These are phyloP conservation scores for maize (Zea mays) DNA, from an alignment of 176 grass and related monocot genomes.

Conservation along the genomic window Zm-B73-REFERENCE-NAM-5.0 NC_050097.1:161539501-161540000, in stretches of 20 bases:
- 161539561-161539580: background rate
- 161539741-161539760: constrained; percentile 58
- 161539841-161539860: too few species aligned
- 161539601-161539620: constrained; percentile 55
- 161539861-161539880: too few species aligned
- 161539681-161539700: constrained; percentile 59
- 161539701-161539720: constrained; percentile 58
- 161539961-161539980: too few species aligned
- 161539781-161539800: constrained; percentile 59
- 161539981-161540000: too few species aligned
- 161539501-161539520: too few species aligned
- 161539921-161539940: too few species aligned
- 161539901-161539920: too few species aligned
- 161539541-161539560: too few species aligned
- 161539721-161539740: constrained; percentile 69
- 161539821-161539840: too few species aligned
- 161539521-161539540: too few species aligned
- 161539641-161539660: constrained; percentile 36
- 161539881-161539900: too few species aligned
- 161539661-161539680: constrained; percentile 62
- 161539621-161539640: constrained; percentile 58
- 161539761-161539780: constrained; percentile 76
- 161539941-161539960: too few species aligned
- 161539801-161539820: background rate
- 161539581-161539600: constrained; percentile 55